Evolutionary conservation across 1,284 basidiomycete genomes (phyloP), one percentile per base, ranked within the genome.

Genomic region (Marasmius oreades): DNA sequence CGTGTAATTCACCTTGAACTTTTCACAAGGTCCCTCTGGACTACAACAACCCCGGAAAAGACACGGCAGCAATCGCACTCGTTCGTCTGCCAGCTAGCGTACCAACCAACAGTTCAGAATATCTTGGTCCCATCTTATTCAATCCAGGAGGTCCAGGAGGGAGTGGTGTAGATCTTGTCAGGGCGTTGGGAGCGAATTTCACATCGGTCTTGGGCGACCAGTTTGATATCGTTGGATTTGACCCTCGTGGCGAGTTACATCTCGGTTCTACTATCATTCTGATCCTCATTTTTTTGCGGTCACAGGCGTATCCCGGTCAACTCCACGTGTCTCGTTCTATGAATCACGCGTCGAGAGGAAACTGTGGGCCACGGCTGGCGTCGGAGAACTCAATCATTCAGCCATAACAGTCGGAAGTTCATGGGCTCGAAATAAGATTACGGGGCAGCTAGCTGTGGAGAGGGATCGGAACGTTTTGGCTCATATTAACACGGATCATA

Each of bases 121-220:
- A 70, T 48, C 62, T 62, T 10, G 71, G 70, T 2, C 70, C 71
- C 3, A 62, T 73, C 33, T 59, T 72, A 2, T 63, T 69, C 55
- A 73, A 72, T 53, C 71, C 71, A 7, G 71, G 70, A 56, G 57
- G 70, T 2, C 71, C 70, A 1, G 70, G 71, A 24, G 67, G 64
- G 23, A 66, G 68, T 26, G 70, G 71, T 18, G 66, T 71, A 10
- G 55, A 59, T 6, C 22, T 63, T 1, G n/a, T 62, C 14, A 26
- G 22, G 12, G 10, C n/a, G 0, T 18, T 16, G 16, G 63, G 60
- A 12, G 4, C 22, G 1, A 28, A 12, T 6, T 34, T 60, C 0
- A 26, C 58, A 12, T 42, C 28, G 11, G 53, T 61, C 11, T 23
- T 71, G 3, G 70, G 70, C 2, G 64, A 63, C 5, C 64, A 66